Evolutionary conservation across 306 rosid genomes (phyloP).

Genomic region (Cyamopsis tetragonoloba): DNA sequence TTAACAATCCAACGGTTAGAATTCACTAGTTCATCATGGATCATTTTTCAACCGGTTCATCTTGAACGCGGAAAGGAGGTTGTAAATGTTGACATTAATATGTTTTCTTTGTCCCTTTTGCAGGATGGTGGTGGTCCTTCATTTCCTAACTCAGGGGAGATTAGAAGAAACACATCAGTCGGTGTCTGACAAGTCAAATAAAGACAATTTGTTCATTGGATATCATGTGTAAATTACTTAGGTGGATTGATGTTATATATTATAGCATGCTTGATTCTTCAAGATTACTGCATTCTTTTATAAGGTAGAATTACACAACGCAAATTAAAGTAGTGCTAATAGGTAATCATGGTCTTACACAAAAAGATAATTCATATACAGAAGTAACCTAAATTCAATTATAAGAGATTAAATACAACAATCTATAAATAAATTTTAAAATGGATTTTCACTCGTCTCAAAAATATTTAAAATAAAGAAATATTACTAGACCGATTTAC

Average conservation of each 20-base stretch:
- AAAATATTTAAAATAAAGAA: too few relatives aligned
- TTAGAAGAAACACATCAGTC: conserved; percentile 27
- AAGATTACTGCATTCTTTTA: too few relatives aligned
- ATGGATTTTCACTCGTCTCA: too few relatives aligned
- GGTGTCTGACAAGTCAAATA: conserved; percentile 15
- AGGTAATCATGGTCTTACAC: not conserved
- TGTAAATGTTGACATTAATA: not conserved
- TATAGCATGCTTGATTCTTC: conserved; percentile 26
- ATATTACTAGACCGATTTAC: too few relatives aligned
- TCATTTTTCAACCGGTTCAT: too few relatives aligned
- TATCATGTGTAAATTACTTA: conserved; percentile 30
- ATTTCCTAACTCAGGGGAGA: conserved; percentile 19
- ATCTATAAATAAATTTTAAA: too few relatives aligned
- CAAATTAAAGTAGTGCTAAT: not conserved
- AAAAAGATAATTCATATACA: not conserved
- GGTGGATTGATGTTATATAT: conserved; percentile 25
- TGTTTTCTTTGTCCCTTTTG: conserved; percentile 19
- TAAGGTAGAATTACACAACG: not conserved
- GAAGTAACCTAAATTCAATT: too few relatives aligned
- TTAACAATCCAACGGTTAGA: too few relatives aligned
- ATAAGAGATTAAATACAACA: too few relatives aligned
- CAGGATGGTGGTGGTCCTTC: conserved; percentile 30
- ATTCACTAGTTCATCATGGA: too few relatives aligned
- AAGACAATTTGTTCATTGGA: conserved; percentile 11
- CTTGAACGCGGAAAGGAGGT: too few relatives aligned